Conservation (phyloP, 352 stramenopile species). For the Pythium oligandrum region DNA sequence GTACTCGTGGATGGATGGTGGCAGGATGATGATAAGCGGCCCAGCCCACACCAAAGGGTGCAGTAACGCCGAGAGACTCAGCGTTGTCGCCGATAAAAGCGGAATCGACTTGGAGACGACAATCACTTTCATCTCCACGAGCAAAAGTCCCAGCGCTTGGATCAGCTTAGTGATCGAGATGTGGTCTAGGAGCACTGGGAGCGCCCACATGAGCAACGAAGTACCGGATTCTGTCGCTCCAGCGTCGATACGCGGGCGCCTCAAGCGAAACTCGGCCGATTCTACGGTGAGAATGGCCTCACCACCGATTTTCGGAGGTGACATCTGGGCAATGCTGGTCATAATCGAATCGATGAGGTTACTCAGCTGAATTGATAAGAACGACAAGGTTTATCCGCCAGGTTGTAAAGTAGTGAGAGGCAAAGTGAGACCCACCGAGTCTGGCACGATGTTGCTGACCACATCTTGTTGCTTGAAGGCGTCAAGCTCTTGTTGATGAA, state of each 20-base stretch:
- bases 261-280: background rate
- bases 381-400: background rate
- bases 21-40: constrained; percentile 20
- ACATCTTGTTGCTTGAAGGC: background rate
- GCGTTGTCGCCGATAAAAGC: constrained; percentile 11
- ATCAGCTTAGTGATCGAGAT: constrained; percentile 11
- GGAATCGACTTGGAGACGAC: constrained; percentile 16
- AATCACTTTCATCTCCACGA: constrained; percentile 26
- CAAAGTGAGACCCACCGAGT: constrained; percentile 4
- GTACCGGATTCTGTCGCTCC: constrained; percentile 9
- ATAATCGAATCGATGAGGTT: constrained; percentile 17
- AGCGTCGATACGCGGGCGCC: constrained; percentile 8
- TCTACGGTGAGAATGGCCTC: background rate
- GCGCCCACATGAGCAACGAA: constrained; percentile 15
- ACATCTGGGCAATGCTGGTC: background rate
- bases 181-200: constrained; percentile 7
- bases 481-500: constrained; percentile 10
- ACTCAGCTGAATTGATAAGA: constrained; percentile 5
- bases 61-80: constrained; percentile 12
- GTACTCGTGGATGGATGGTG: constrained; percentile 16
- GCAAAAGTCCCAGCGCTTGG: constrained; percentile 8
- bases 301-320: constrained; percentile 1
- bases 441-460: constrained; percentile 15
- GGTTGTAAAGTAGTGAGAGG: background rate
- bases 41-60: constrained; percentile 18